Percentiles rank a stretch among this genome's conserved stretches.
Conservation (phyloP, 2,329 filamentous ascomycete genomes). For the Ophiostoma angusticollis region DNA sequence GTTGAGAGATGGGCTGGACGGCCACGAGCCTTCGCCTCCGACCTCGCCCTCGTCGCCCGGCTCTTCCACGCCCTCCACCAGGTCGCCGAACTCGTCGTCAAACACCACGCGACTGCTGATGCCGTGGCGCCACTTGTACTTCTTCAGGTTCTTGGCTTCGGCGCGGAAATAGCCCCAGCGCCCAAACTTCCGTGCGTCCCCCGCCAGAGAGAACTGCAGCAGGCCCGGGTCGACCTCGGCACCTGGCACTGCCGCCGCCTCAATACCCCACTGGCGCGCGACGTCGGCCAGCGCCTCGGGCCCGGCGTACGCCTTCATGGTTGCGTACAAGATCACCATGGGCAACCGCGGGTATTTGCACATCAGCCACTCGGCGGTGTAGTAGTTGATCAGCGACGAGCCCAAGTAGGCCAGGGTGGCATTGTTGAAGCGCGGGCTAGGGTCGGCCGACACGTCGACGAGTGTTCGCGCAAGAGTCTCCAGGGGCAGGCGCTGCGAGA, state of each 20-base stretch:
- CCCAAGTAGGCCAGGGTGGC: conserved; percentile 69
- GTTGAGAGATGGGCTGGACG: too few species aligned
- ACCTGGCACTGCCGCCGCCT: conserved; percentile 73
- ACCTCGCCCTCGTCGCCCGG: conserved; percentile 9
- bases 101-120: conserved; percentile 66
- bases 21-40: too few species aligned
- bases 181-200: conserved; percentile 31
- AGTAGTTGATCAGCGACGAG: conserved; percentile 72
- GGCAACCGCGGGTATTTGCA: conserved; percentile 85
- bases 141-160: conserved; percentile 32
- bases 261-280: conserved; percentile 80
- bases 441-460: conserved; percentile 74
- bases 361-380: conserved; percentile 76
- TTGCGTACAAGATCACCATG: conserved; percentile 73
- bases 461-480: conserved; percentile 78
- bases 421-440: conserved; percentile 77
- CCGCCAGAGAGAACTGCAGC: conserved; percentile 58
- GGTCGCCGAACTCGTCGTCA: conserved; percentile 75
- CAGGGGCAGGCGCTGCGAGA: conserved; percentile 70
- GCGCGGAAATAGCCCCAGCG: conserved; percentile 40
- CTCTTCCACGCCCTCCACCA: conserved; percentile 14
- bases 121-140: conserved; percentile 50
- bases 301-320: conserved; percentile 74
- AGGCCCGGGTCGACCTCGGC: conserved; percentile 85
- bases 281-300: conserved; percentile 60